These are phyloP conservation scores for Emericellopsis atlantica DNA, from an alignment of 2,329 filamentous ascomycete species.

Conservation along the genomic window DNA sequence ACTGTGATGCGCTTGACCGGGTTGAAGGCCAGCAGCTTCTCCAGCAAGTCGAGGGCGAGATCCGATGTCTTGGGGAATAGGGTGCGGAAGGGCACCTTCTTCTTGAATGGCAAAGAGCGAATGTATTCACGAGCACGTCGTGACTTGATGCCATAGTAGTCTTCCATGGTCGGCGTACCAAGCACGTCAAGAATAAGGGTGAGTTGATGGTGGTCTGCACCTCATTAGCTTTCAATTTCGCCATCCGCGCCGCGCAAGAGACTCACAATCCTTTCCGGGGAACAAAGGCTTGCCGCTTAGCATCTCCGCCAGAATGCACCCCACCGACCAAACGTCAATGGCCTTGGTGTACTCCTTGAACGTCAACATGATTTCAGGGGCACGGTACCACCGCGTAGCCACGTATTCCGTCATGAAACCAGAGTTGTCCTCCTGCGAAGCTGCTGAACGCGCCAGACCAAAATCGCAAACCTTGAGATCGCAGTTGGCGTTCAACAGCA, in stretches of 20 bases:
- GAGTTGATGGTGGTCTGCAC: conserved; percentile 84
- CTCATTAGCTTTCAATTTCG: neutral
- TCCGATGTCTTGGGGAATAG: conserved; percentile 99
- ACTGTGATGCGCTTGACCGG: conserved; percentile 97
- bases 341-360: conserved; percentile 99
- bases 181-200: conserved; percentile 95
- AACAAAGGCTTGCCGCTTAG: conserved; percentile 95
- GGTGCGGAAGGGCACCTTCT: conserved; percentile 96
- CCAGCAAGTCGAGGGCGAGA: conserved; percentile 80
- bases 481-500: conserved; percentile 95
- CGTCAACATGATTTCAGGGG: conserved; percentile 98
- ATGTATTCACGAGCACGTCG: conserved; percentile 96
- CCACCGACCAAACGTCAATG: conserved; percentile 98
- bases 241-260: neutral
- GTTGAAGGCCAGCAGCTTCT: conserved; percentile 95
- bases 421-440: conserved; percentile 98
- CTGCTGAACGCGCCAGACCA: conserved; percentile 63
- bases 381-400: conserved; percentile 96
- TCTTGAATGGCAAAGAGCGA: conserved; percentile 95
- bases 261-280: conserved; percentile 93
- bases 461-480: conserved; percentile 99
- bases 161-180: conserved; percentile 97
- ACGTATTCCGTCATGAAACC: conserved; percentile 99
- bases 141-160: conserved; percentile 99
- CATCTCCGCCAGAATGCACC: conserved; percentile 98